Evolutionary conservation across 2,329 filamentous ascomycete species (phyloP), one percentile per base, ranked within the genome.

Genomic region (Aspergillus melleus): DNA sequence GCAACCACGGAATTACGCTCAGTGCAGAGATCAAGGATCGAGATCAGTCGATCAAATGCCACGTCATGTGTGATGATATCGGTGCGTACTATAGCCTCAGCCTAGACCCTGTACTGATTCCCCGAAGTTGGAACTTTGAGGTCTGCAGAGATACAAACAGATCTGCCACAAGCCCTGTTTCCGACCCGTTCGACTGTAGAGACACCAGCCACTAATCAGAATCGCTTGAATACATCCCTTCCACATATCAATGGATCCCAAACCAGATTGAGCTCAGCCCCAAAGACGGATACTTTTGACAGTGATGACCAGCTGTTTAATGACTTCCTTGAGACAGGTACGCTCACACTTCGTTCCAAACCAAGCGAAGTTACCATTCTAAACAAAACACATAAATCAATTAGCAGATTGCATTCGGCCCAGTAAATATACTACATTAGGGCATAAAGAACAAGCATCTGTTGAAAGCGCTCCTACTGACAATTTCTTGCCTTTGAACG

Each of bases 41-140:
- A 0, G 82, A 84, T 19, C 84, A 89, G 58, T 77, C 81, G 3
- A 84, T 95, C 36, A 82, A 82, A 24, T 91, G 87, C 61, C 86
- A 88, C 70, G 81, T 93, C 52, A 90, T 91, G 73, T 98, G 93
- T 65, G 94, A 97, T 76, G 88, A 92, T 49, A 89, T 98, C 67
- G 91, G 84, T 85, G 72, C 62, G 49, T 0, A 29, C 6, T 6
- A 47, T 20, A 14, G 36, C 36, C 14, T n/a, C 36, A 42, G 4
- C 16, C 14, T 14, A 14, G 36, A 42, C 16, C 36, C 1, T 42
- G 36, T 55, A 11, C 61, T 74, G 36, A 72, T 14, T 1, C 16
- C 6, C 54, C 3, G 57, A 52, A 85, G 86, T 85, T 61, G 85
- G 85, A 11, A 88, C 86, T 11, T 73, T 82, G 68, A 79, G 81